phyloP scores from a whole-genome alignment of 2,329 filamentous ascomycete genomes.

The Nothopassalora personata region DNA sequence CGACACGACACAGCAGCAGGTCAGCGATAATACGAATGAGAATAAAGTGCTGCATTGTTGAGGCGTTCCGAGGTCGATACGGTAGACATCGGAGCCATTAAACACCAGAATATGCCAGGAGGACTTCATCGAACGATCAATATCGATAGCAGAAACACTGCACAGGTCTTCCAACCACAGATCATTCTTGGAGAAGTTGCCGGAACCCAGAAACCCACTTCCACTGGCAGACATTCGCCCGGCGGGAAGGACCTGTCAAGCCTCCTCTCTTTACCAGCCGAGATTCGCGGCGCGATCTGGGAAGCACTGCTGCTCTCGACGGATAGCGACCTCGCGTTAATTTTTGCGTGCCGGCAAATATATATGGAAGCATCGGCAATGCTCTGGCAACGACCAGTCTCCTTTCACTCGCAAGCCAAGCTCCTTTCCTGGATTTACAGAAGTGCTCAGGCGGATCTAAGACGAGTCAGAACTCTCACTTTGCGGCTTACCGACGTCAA shows the following conservation, averaged over 20 bases:
- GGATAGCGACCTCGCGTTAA: constrained; percentile 7
- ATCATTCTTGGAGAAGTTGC: background rate
- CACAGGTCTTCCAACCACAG: background rate
- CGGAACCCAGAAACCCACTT: background rate
- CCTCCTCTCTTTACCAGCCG: constrained; percentile 16
- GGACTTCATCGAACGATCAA: background rate
- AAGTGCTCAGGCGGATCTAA: constrained; percentile 18
- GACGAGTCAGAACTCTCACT: constrained; percentile 19
- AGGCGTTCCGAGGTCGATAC: background rate
- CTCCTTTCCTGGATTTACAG: constrained; percentile 26
- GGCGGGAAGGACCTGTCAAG: background rate
- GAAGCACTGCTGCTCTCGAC: constrained; percentile 2
- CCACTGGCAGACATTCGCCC: background rate
- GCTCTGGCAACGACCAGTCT: constrained; percentile 21
- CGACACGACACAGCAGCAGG: background rate
- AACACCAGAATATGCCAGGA: background rate
- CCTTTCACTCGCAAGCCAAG: constrained; percentile 24
- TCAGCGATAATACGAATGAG: background rate
- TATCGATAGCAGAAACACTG: background rate
- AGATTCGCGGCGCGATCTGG: constrained; percentile 14
- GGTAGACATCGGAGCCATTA: background rate
- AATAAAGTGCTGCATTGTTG: background rate
- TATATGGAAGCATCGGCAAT: constrained; percentile 22
- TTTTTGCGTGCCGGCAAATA: constrained; percentile 18
- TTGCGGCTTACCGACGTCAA: constrained; percentile 27